Evolutionary conservation across 257 asterid species (phyloP).

Genomic region (Rehmannia glutinosa): DNA sequence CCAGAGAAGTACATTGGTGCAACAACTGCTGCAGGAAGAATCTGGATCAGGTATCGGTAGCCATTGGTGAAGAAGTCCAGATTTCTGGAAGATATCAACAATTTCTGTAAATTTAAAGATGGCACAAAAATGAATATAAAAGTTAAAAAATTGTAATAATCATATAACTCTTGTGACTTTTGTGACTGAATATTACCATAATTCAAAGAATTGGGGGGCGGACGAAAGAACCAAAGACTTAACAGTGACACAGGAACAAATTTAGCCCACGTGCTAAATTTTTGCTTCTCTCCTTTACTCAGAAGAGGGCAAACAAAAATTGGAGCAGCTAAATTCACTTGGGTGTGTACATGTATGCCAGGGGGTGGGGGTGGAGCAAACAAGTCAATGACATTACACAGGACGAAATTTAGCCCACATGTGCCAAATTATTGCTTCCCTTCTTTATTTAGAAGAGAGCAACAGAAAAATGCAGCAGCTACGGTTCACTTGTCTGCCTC

Average conservation of each 20-base stretch:
- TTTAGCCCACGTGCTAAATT: no score
- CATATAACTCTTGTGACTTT: neutral
- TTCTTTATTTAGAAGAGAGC: neutral
- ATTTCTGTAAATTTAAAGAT: conserved; percentile 49
- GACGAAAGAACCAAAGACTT: neutral
- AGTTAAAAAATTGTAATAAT: neutral
- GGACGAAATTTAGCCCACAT: neutral
- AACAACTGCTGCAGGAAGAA: conserved; percentile 89
- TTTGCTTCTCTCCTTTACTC: no score
- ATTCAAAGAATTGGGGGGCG: neutral
- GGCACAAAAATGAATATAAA: conserved; percentile 15
- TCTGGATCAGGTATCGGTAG: conserved; percentile 74
- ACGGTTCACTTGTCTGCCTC: neutral
- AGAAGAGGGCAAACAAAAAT: no score
- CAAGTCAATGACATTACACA: neutral
- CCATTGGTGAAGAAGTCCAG: conserved; percentile 88
- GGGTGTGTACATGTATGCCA: no score
- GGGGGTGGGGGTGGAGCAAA: no score
- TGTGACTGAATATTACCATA: neutral
- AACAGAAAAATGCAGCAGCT: neutral
- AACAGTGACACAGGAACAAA: neutral
- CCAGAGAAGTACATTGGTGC: conserved; percentile 94
- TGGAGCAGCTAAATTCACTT: no score
- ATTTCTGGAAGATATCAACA: conserved; percentile 79
- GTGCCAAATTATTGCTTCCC: neutral